Evolutionary conservation across 495 filamentous ascomycete species (phyloP).

Genomic region (Mycothermus thermophilus): DNA sequence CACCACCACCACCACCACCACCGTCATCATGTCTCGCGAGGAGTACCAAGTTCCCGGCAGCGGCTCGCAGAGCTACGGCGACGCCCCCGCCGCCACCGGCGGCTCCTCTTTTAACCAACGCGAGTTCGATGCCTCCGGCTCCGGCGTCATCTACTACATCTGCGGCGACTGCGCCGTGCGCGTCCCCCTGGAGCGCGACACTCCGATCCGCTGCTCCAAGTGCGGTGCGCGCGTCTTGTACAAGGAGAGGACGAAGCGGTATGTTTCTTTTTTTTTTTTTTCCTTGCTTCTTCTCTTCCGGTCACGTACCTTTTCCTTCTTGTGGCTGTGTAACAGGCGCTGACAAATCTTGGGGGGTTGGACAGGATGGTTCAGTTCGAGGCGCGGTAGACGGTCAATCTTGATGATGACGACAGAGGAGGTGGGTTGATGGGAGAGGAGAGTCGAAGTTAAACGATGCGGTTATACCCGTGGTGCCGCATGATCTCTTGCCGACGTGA

Average conservation of each 20-base stretch:
- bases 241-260: slow-evolving; percentile 97
- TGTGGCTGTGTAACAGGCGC: no score
- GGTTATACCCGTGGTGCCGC: no score
- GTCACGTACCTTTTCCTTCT: no score
- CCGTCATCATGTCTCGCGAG: slow-evolving; percentile 48
- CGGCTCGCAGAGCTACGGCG: slow-evolving; percentile 12
- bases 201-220: slow-evolving; percentile 87
- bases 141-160: slow-evolving; percentile 56
- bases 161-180: slow-evolving; percentile 87
- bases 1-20: no score
- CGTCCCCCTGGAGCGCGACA: slow-evolving; percentile 66
- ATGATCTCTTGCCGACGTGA: no score
- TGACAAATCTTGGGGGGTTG: no score
- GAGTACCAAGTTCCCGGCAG: slow-evolving; percentile 44
- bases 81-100: slow-evolving; percentile 7
- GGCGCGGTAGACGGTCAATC: slow-evolving; percentile 46
- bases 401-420: not conserved
- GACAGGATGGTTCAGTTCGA: slow-evolving; percentile 99
- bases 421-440: not conserved
- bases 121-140: slow-evolving; percentile 20
- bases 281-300: no score
- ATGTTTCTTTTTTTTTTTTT: no score
- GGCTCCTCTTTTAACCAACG: slow-evolving; percentile 12
- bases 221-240: slow-evolving; percentile 94
- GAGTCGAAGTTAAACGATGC: no score